Percentiles rank a stretch among this genome's conserved stretches.
Evolutionary conservation across 2,329 filamentous ascomycete genomes (phyloP).

Genomic region (Pestalotiopsis fici): DNA sequence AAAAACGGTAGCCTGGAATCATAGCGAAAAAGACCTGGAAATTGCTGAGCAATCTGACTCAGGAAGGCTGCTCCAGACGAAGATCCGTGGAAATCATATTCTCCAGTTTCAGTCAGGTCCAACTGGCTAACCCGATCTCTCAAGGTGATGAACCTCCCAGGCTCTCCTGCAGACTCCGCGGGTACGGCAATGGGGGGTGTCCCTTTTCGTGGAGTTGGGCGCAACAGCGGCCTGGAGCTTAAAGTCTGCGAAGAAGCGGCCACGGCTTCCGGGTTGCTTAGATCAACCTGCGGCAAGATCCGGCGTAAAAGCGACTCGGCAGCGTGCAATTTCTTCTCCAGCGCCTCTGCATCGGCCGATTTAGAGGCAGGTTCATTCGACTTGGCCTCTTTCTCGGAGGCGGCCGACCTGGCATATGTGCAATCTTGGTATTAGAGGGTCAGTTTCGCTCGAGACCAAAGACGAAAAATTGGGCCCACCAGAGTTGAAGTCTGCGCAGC

Average conservation of each 20-base stretch:
- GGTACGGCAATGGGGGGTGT: not conserved
- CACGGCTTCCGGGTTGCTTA: not conserved
- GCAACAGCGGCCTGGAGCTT: not conserved
- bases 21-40: slow-evolving; percentile 10
- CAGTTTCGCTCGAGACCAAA: not conserved
- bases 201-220: not conserved
- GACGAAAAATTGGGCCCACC: not conserved
- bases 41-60: slow-evolving; percentile 10
- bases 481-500: slow-evolving; percentile 15
- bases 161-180: not conserved
- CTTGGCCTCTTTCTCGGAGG: not conserved
- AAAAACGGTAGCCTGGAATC: slow-evolving; percentile 13
- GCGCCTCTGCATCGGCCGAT: not conserved
- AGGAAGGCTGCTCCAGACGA: slow-evolving; percentile 15
- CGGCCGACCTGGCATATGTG: not conserved
- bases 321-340: slow-evolving; percentile 6
- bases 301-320: slow-evolving; percentile 10
- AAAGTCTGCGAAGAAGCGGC: not conserved
- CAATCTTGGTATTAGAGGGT: not conserved
- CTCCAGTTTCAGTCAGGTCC: slow-evolving; percentile 9
- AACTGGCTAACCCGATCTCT: slow-evolving; percentile 7
- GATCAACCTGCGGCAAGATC: slow-evolving; percentile 2
- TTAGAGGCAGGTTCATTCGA: not conserved
- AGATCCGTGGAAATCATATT: slow-evolving; percentile 12
- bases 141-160: slow-evolving; percentile 7